phyloP scores from a whole-genome alignment of 306 rosid species.

The Gastrolobium bilobum region DNA sequence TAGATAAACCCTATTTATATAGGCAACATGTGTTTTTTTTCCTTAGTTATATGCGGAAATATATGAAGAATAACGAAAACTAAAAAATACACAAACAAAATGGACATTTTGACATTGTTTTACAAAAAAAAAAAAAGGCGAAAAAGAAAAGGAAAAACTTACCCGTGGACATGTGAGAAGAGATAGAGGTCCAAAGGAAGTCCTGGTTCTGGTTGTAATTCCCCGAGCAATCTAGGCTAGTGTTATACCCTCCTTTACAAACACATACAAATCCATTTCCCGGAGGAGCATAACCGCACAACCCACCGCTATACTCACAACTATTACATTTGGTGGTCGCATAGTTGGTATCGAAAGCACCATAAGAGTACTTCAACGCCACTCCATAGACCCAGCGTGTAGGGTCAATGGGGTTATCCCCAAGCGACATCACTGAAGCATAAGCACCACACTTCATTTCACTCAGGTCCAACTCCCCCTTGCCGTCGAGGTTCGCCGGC shows the following conservation, averaged over 20 bases:
- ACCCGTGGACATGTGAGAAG: constrained; percentile 48
- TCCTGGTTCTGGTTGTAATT: constrained; percentile 42
- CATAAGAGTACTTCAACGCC: constrained; percentile 57
- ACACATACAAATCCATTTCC: constrained; percentile 65
- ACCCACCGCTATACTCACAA: constrained; percentile 72
- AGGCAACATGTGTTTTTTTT: too few relatives aligned
- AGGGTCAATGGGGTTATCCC: constrained; percentile 67
- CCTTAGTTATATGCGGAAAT: too few relatives aligned
- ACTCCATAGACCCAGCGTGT: constrained; percentile 70
- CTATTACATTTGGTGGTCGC: constrained; percentile 55
- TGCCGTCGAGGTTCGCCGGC: constrained; percentile 61
- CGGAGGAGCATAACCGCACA: constrained; percentile 64
- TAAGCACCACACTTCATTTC: constrained; percentile 56
- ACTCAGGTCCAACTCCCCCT: constrained; percentile 60
- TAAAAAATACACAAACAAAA: background rate
- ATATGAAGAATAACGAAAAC: too few relatives aligned
- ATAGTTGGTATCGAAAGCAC: constrained; percentile 51
- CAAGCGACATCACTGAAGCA: constrained; percentile 61
- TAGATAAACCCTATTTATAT: too few relatives aligned
- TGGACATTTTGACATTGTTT: background rate
- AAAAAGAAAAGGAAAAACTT: constrained; percentile 31
- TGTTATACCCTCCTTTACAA: constrained; percentile 62
- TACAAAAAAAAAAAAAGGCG: background rate
- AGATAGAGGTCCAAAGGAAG: constrained; percentile 47
- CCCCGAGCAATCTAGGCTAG: constrained; percentile 62